Evolutionary conservation across 129 eudicot species (phyloP).

Genomic region (Centaurea solstitialis): DNA sequence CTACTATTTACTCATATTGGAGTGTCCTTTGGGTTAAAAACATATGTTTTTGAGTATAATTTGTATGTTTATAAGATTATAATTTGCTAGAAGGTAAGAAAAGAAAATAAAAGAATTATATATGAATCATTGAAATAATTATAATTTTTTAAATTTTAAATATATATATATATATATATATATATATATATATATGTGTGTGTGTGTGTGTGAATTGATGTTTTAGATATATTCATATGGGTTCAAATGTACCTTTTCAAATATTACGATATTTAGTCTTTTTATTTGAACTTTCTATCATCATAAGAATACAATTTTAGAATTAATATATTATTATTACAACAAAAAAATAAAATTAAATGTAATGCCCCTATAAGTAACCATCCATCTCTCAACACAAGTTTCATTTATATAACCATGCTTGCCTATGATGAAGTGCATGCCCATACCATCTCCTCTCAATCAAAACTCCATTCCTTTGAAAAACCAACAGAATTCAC

Average conservation of each 20-base stretch:
- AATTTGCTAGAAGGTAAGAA: no score
- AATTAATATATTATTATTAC: not conserved
- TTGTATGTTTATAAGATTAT: no score
- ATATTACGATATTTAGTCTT: not conserved
- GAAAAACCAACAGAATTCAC: slow-evolving; percentile 22
- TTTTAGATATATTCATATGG: not conserved
- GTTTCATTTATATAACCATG: slow-evolving; percentile 4
- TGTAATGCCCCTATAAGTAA: slow-evolving; percentile 6
- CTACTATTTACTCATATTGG: slow-evolving; percentile 7
- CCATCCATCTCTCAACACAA: not conserved
- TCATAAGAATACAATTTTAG: not conserved
- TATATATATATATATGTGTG: no score
- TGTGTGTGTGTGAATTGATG: no score
- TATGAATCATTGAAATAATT: not conserved
- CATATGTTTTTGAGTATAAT: not conserved
- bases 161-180: no score
- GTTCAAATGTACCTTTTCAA: not conserved
- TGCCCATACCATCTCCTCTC: slow-evolving; percentile 21
- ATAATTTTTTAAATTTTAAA: no score
- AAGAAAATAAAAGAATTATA: no score
- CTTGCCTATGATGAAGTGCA: slow-evolving; percentile 3
- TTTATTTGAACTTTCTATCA: not conserved
- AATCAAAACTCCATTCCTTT: slow-evolving; percentile 9
- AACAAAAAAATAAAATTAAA: not conserved
- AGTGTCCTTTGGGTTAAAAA: slow-evolving; percentile 18